Percentiles rank a stretch among this genome's conserved stretches.
These are phyloP conservation scores for Cryptococcus maquisensis DNA, from an alignment of 1,284 basidiomycete genomes.

Conservation along the genomic window DNA sequence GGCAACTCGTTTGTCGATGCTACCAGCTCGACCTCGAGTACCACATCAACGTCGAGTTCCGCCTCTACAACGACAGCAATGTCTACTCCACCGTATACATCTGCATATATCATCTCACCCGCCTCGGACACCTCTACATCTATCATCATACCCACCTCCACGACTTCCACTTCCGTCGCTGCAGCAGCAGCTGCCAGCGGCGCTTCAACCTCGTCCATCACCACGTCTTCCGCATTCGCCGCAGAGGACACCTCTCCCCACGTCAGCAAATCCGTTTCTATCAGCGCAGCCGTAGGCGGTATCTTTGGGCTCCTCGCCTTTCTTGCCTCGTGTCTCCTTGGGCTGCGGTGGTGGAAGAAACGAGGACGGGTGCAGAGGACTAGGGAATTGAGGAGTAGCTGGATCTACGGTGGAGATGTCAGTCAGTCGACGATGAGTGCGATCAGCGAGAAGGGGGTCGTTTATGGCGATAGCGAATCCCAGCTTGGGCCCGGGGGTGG, in stretches of 20 bases:
- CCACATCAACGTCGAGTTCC: not conserved
- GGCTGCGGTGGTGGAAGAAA: conserved; percentile 18
- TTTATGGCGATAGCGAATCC: not conserved
- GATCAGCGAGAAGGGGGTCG: not conserved
- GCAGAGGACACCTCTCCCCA: not conserved
- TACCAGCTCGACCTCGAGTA: too few relatives aligned
- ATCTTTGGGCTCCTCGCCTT: conserved; percentile 19
- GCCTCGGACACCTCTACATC: not conserved
- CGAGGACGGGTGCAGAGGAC: conserved; percentile 14
- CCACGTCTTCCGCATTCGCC: not conserved
- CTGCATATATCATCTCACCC: not conserved
- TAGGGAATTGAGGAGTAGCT: conserved; percentile 17
- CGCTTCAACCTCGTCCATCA: not conserved
- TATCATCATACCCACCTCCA: not conserved
- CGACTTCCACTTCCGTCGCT: not conserved
- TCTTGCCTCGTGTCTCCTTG: conserved; percentile 15
- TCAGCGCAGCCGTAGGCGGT: conserved; percentile 26
- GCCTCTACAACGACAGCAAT: not conserved
- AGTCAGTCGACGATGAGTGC: not conserved
- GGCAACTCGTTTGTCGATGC: too few relatives aligned
- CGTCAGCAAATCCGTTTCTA: conserved; percentile 12
- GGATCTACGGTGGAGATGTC: conserved; percentile 31
- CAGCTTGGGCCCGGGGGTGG: not conserved
- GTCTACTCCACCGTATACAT: not conserved
- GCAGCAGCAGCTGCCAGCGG: not conserved